A percentile compares a stretch with the other conserved stretches of the same genome.
phyloP scores from a whole-genome alignment of 805 yeast genomes.

The Saccharomyces paradoxus region DNA sequence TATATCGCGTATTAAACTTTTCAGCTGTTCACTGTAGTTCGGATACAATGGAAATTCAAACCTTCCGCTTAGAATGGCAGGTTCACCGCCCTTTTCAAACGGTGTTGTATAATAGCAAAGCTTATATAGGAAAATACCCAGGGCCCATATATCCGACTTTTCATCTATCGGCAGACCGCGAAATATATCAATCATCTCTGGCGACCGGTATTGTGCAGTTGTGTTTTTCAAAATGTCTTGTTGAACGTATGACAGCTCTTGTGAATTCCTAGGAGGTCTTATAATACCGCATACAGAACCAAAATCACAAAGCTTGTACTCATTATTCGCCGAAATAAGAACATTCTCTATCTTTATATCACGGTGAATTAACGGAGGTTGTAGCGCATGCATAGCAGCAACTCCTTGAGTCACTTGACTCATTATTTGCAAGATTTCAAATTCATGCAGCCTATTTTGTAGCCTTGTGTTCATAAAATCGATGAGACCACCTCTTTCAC shows the following conservation, averaged over 20 bases:
- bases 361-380: constrained; percentile 66
- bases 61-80: constrained; percentile 51
- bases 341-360: constrained; percentile 82
- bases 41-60: constrained; percentile 49
- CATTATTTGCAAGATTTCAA: constrained; percentile 61
- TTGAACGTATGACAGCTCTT: constrained; percentile 51
- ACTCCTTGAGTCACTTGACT: constrained; percentile 65
- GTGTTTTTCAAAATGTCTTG: constrained; percentile 71
- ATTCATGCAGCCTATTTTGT: constrained; percentile 56
- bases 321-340: constrained; percentile 48
- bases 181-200: constrained; percentile 73
- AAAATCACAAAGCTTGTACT: constrained; percentile 70
- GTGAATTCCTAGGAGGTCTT: constrained; percentile 53
- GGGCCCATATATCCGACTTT: constrained; percentile 80
- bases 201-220: constrained; percentile 78
- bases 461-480: constrained; percentile 73
- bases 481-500: constrained; percentile 65
- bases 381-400: constrained; percentile 65
- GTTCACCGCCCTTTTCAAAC: constrained; percentile 58
- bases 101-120: constrained; percentile 79
- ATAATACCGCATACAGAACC: constrained; percentile 67
- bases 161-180: constrained; percentile 68
- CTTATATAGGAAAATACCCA: constrained; percentile 71
- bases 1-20: constrained; percentile 53
- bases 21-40: constrained; percentile 51